Evolutionary conservation across 306 rosid species (phyloP).

Genomic region (Vachellia pachyceras): DNA sequence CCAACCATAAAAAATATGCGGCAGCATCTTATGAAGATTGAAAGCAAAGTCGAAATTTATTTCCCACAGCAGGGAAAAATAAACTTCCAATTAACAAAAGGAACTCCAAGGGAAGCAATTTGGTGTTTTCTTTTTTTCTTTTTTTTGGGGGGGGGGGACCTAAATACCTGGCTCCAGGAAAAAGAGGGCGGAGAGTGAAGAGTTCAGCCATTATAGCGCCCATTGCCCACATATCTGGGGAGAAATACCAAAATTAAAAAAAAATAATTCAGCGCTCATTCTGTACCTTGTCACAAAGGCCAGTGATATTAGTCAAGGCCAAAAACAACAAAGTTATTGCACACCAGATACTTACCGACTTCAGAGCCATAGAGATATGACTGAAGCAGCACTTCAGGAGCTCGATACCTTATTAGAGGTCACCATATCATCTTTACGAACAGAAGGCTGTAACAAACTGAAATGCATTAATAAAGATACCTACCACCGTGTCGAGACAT

Average conservation of each 20-base stretch:
- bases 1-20: not conserved
- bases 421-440: slow-evolving; percentile 20
- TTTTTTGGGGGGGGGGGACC: not conserved
- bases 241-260: not conserved
- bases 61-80: not conserved
- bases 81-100: not conserved
- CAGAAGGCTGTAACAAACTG: slow-evolving; percentile 1
- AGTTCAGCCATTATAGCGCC: slow-evolving; percentile 99
- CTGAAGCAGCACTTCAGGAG: slow-evolving; percentile 98
- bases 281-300: not conserved
- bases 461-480: slow-evolving; percentile 31
- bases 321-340: slow-evolving; percentile 10
- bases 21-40: not conserved
- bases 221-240: slow-evolving; percentile 99
- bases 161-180: slow-evolving; percentile 84
- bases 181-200: slow-evolving; percentile 89
- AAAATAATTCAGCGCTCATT: slow-evolving; percentile 22
- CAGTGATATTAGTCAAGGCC: slow-evolving; percentile 3
- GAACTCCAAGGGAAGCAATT: not conserved
- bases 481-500: slow-evolving; percentile 95
- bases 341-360: slow-evolving; percentile 76
- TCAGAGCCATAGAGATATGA: slow-evolving; percentile 77
- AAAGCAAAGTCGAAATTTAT: not conserved
- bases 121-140: no score
- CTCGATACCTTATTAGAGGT: slow-evolving; percentile 82